These are phyloP conservation scores for Penicillium sp. DNA, from an alignment of 2,329 filamentous ascomycete genomes.

Conservation along the genomic window DNA sequence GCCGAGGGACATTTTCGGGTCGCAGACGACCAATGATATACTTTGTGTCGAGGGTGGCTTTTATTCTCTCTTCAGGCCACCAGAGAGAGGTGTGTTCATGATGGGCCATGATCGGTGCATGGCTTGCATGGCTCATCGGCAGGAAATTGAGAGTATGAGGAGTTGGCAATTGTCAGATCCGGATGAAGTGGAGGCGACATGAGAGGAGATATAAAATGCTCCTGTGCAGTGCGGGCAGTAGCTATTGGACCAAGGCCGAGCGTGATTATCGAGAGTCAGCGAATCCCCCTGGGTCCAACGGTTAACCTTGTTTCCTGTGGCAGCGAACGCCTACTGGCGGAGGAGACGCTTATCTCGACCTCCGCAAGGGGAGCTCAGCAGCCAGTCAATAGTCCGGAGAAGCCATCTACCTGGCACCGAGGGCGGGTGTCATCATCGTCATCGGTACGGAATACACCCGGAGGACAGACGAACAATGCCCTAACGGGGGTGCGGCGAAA, in stretches of 20 bases:
- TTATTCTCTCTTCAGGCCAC: conserved; percentile 53
- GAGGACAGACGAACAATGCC: not conserved
- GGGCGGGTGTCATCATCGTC: not conserved
- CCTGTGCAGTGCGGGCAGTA: not conserved
- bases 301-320: conserved; percentile 9
- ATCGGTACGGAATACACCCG: conserved; percentile 1
- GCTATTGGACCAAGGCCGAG: not conserved
- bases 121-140: conserved; percentile 11
- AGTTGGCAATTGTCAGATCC: not conserved
- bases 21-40: conserved; percentile 44
- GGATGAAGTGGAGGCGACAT: not conserved
- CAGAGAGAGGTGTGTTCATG: conserved; percentile 39
- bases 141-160: not conserved
- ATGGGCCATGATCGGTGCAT: conserved; percentile 18
- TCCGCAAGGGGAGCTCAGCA: conserved; percentile 27
- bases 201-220: not conserved
- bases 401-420: not conserved
- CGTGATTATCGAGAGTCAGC: not conserved
- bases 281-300: conserved; percentile 5
- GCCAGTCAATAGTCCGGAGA: conserved; percentile 27
- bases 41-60: conserved; percentile 46
- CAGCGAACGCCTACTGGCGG: conserved; percentile 15
- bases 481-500: conserved; percentile 4
- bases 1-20: conserved; percentile 40
- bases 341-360: conserved; percentile 30